Evolutionary conservation across 768 basidiomycete genomes (phyloP), one percentile per base, ranked within the genome.

Genomic region (Boletus edulis): DNA sequence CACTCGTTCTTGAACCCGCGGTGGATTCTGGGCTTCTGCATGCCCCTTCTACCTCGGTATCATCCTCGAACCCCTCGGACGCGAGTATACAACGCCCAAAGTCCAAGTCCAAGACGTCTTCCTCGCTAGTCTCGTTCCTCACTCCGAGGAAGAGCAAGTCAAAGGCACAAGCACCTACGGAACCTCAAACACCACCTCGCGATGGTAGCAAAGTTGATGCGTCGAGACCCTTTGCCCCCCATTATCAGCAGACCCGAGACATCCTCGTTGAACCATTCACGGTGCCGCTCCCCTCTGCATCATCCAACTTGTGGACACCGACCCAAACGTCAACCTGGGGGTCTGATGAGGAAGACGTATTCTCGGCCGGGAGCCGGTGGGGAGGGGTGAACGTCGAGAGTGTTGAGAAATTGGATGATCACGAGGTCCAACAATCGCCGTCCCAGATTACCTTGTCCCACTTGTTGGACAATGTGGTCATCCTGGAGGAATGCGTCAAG

Each of bases 401-500:
- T 32, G 17, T 41, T 9, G 61, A 71, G 31, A 68, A 67, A n/a
- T 39, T 14, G 37, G 54, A 48, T 44, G 38, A 41, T 52, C 14
- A 58, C 60, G 27, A 65, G 15, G 67, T 73, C 10, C 72, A 70
- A 72, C 48, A 61, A 46, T 74, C 68, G 32, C 52, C 67, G 14
- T 68, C 72, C 15, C 77, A 70, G 18, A 79, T 95, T 27, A 92
- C 89, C 9, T 76, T 98, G 49, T 94, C 91, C 43, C 85, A 82
- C 58, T 69, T 98, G 52, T 74, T 98, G 68, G 96, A 98, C 68
- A 98, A 98, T 66, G 88, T 95, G 31, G 94, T 98, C 31, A 86
- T 98, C 39, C 68, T 98, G 58, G 96, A 98, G 72, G 96, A 98
- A 71, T 89, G 87, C 57, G 88, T 98, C 66, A 98, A 98, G 73